Conservation (phyloP, 2,329 filamentous ascomycete species). For the Kalaharituber pfeilii region DNA sequence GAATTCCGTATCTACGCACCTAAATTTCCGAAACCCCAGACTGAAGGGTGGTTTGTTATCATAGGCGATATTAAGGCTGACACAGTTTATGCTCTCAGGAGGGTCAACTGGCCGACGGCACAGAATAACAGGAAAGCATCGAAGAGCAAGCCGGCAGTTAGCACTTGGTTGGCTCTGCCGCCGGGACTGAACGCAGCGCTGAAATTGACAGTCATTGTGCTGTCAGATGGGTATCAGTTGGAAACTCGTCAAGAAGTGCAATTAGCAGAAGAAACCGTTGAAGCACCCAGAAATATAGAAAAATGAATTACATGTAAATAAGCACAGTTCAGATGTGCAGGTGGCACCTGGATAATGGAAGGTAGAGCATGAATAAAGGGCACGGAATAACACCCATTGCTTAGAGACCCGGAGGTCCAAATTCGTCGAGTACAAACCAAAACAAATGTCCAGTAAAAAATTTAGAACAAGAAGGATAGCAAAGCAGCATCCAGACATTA, state of each 20-base stretch:
- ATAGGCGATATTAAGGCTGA: conserved; percentile 50
- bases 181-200: neutral
- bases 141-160: neutral
- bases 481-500: too few species aligned
- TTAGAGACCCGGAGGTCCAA: too few species aligned
- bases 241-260: neutral
- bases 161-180: neutral
- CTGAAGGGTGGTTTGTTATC: conserved; percentile 79
- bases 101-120: conserved; percentile 51
- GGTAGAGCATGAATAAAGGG: too few species aligned
- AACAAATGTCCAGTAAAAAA: too few species aligned
- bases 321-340: too few species aligned
- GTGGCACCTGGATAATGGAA: too few species aligned
- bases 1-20: conserved; percentile 72
- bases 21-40: conserved; percentile 82
- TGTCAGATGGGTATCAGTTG: neutral
- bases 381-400: too few species aligned
- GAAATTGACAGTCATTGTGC: neutral
- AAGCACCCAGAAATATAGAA: neutral
- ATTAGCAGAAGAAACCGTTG: neutral
- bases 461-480: too few species aligned
- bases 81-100: conserved; percentile 71
- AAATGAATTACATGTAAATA: too few species aligned
- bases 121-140: conserved; percentile 18
- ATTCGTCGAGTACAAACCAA: too few species aligned